Evolutionary conservation across 345 rosid species (phyloP), one percentile per base, ranked within the genome.

Genomic region (Brassica nigra): DNA sequence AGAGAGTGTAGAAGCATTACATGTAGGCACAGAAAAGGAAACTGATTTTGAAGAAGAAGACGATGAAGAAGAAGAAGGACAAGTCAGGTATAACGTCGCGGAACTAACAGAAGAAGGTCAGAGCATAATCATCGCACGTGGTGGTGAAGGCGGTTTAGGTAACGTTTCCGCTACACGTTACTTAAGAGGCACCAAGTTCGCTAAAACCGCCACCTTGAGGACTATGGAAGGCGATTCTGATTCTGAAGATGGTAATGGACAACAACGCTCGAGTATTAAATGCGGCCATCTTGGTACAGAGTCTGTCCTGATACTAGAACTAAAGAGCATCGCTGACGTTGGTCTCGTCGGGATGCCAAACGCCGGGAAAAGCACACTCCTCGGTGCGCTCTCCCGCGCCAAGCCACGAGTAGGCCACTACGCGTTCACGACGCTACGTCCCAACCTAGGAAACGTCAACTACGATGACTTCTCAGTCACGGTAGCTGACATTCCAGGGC

Each of bases 291-390:
- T 86, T 8, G 98, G 97, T 62, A 86, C 92, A 0, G 91, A 90
- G 73, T 83, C 93, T 59, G 73, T 86, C 61, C 76, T 91, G 69
- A 80, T 93, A 62, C 78, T 95, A 62, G 99, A 95, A 79, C 91
- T 93, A 64, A 95, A 95, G 83, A 93, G 94, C 86, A 93, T 95
- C 9, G 98, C 99, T 1, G 99, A 95, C 61, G 98, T 95, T 66
- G 97, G 99, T n/a, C 90, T 92, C 37, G 98, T 95, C 0, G 99
- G 99, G 12, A 87, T 95, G 94, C 98, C 99, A 68, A 95, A 90
- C 76, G 98, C 97, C 4, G 98, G 98, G 58, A 95, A 95, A 84
- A 95, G 98, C 62, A 95, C 97, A 44, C 97, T 95, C 71, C 84
- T 95, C 12, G 98, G 97, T 57, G 95, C 97, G 10, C 20, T 95